Evolutionary conservation across 305 asterid genomes (phyloP), one percentile per base, ranked within the genome.

Genomic region (Solanum chacoense): DNA sequence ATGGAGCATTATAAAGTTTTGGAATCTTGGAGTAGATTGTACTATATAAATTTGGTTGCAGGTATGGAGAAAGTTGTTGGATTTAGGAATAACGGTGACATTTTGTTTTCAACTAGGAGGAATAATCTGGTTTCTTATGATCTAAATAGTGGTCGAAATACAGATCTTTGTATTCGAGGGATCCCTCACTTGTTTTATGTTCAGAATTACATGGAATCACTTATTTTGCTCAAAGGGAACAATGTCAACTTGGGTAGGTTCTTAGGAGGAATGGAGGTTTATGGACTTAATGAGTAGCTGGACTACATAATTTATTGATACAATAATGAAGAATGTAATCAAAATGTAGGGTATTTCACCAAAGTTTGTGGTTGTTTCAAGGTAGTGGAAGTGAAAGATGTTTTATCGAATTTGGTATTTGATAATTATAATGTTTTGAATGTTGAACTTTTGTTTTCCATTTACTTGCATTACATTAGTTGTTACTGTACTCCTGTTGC

Each of bases 121-220:
- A 63, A 22, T 63, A 13, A 63, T 63, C 6, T 63, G 71, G 3
- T 63, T 63, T 22, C 28, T n/a, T 63, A 63, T 63, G 71, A 63
- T 63, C 24, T 24, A 59, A 59, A 59, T 59, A 59, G 69, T 59
- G 24, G 69, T 8, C 24, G 28, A 22, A 63, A 63, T 63, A 63
- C 6, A 0, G 3, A 8, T 63, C 71, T 63, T 63, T 7, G 67
- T 16, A 55, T 18, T 55, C n/a, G 3, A n/a, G 29, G 13, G 2
- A 22, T 8, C 28, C 5, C 71, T 63, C 12, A 22, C 72, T 91
- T 94, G 0, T 92, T 94, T 87, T 92, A 89, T 85, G 72, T 90
- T 32, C 90, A 89, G 36, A 86, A 88, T 42, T 94, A 91, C 45
- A 88, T 42, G 29, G 96, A 93, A 89, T 92, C 95, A 36, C 91